Base-by-base conservation (phyloP, 2,329 filamentous ascomycete genomes). In the Bipolaris victoriae region DNA sequence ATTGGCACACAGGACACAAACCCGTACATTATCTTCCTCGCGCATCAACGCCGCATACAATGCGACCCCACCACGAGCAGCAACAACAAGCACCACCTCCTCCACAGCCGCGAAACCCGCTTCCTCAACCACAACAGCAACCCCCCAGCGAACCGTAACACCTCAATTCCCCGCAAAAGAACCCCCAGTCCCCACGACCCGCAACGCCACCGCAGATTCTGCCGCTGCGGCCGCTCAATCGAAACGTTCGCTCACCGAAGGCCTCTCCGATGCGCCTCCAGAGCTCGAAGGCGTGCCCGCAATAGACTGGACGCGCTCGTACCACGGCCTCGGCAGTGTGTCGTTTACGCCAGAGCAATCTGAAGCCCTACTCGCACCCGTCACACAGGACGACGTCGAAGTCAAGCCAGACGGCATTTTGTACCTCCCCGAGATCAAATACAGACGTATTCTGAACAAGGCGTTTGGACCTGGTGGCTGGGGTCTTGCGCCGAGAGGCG, bases 351-450 rank as follows among this genome's bases (percentile, higher is more conserved):
- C 86, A 44, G 88, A 92, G 76, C 85, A 89, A 51, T 83, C 86
- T 9, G 83, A 86, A 15, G 83, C 91, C 18, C 83, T 97, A 45
- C 84, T 90, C 61, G 81, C 85, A 55, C 87, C 88, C 1, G 75
- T 96, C 11, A 80, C 86, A 52, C 79, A 84, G 0, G 84, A 88
- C 46, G 94, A 98, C 77, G 88, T 99, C 53, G 95, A 99, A 81
- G 90, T 99, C 74, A 99, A 99, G 81, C 94, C 95, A 31, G 95
- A 99, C 79, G 95, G 95, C 33, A 94, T 99, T 66, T 82, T 98
- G 58, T 99, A 98, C 76, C 82, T 99, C 57, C 95, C 95, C 11
- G 95, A 99, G 83, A 98, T 99, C 82, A 97, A 98, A 80, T 99
- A 99, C 80, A 83, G 95, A 43, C 83, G 94, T 62, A 94, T 96